Conservation (phyloP, 495 filamentous ascomycete species). For the Ramalina peruviana region DNA sequence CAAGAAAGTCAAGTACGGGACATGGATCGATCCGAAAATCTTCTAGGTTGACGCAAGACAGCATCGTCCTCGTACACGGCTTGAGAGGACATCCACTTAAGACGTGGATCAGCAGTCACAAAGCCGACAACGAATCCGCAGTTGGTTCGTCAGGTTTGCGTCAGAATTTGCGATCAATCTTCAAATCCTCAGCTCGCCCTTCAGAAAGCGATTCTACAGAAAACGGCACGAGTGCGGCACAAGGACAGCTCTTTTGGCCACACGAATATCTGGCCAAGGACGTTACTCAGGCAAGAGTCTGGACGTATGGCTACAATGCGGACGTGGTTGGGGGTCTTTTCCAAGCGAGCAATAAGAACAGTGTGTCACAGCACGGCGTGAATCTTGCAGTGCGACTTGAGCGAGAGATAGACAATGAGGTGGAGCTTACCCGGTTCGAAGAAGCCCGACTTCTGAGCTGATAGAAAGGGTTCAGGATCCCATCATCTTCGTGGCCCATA, state of each 20-base stretch:
- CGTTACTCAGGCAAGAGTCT: conserved; percentile 26
- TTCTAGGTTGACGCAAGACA: background rate
- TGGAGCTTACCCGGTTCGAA: conserved; percentile 16
- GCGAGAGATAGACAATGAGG: conserved; percentile 7
- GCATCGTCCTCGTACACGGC: conserved; percentile 11
- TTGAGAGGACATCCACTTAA: conserved; percentile 19
- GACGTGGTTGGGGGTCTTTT: conserved; percentile 23
- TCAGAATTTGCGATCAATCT: background rate
- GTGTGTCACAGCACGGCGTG: conserved; percentile 21
- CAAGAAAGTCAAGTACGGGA: conserved; percentile 3
- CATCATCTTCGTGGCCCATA: conserved; percentile 34
- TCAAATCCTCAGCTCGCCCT: background rate
- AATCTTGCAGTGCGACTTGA: conserved; percentile 6
- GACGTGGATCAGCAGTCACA: conserved; percentile 21
- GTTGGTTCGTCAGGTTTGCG: background rate
- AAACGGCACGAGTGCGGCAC: conserved; percentile 2
- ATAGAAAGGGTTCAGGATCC: background rate
- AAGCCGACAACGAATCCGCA: background rate
- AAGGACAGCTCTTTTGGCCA: conserved; percentile 29
- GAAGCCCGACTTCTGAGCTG: conserved; percentile 5
- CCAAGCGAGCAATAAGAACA: conserved; percentile 27
- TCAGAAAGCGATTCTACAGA: background rate
- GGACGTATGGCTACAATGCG: conserved; percentile 32
- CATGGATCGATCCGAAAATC: background rate
- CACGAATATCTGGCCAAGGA: conserved; percentile 27